Evolutionary conservation across 257 asterid genomes (phyloP), one percentile per base, ranked within the genome.

Genomic region (Scutellaria baicalensis): DNA sequence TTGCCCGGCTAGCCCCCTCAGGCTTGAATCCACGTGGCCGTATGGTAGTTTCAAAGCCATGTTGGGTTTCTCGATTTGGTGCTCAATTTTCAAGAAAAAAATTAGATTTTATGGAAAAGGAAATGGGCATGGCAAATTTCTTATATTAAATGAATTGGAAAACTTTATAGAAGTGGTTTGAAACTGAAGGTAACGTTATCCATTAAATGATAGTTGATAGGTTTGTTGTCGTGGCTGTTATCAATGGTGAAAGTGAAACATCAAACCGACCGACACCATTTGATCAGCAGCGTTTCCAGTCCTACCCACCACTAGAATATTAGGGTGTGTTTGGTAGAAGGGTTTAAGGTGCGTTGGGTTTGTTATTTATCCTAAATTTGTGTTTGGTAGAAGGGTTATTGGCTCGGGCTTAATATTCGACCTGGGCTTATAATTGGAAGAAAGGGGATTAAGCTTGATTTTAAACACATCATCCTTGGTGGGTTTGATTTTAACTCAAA

Each of bases 1-100:
- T 64, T 81, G 85, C 55, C 84, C 92, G 16, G 98, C 88, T 59
- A 92, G 36, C 20, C 77, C 81, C 70, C 90, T 80, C 62, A 92
- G 80, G 82, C 69, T 73, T 64, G 79, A 78, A 74, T 92, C 96
- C 8, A 82, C 88, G 69, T 81, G 84, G 11, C 76, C 13, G 76
- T 92, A 92, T 56, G 95, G 96, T 35, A 88, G 71, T 7, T 69
- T 47, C 56, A 73, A 27, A 9, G 79, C 85, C 88, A 80, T 80
- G 33, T 27, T 27, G 33, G 33, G 4, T 27, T 27, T 44, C 38
- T 11, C 2, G 36, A 59, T n/a, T 68, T 6, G 56, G 11, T 40
- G 59, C 21, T 16, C 20, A 6, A 59, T 31, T 40, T 27, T 73
- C 11, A 49, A 49, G 55, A 49, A 49, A 49, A 21, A 23, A 23